Conservation (phyloP, 139 green algal species). For the Closterium sp. region DNA sequence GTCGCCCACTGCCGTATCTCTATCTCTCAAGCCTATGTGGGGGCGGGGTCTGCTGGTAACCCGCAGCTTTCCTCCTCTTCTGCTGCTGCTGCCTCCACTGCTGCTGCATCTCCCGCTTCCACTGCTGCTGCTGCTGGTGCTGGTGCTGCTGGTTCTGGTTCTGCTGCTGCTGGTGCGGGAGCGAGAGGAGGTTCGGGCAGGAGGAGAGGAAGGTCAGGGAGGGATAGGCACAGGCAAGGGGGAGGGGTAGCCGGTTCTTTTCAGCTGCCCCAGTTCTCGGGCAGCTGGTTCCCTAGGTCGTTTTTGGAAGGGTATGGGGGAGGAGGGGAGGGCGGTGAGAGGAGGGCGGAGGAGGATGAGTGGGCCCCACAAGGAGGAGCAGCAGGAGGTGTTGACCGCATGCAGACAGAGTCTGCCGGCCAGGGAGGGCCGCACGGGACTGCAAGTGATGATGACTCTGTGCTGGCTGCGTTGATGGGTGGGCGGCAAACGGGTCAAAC, state of each 20-base stretch:
- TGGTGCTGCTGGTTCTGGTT: neutral
- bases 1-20: neutral
- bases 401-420: neutral
- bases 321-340: neutral
- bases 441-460: no score
- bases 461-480: no score
- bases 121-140: neutral
- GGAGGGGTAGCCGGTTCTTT: neutral
- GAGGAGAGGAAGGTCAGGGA: neutral
- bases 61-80: no score
- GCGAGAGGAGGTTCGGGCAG: neutral
- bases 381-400: neutral
- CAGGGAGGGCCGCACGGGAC: neutral
- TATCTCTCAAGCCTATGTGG: neutral
- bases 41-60: no score
- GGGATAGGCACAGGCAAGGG: neutral
- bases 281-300: neutral
- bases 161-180: neutral
- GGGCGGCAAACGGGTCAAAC: no score
- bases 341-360: neutral
- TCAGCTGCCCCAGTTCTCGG: neutral
- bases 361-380: no score
- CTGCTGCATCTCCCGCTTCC: neutral
- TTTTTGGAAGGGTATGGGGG: neutral
- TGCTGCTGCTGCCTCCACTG: neutral